Evolutionary conservation across 306 rosid species (phyloP), one percentile per base, ranked within the genome.

Genomic region (Acacia confusa): DNA sequence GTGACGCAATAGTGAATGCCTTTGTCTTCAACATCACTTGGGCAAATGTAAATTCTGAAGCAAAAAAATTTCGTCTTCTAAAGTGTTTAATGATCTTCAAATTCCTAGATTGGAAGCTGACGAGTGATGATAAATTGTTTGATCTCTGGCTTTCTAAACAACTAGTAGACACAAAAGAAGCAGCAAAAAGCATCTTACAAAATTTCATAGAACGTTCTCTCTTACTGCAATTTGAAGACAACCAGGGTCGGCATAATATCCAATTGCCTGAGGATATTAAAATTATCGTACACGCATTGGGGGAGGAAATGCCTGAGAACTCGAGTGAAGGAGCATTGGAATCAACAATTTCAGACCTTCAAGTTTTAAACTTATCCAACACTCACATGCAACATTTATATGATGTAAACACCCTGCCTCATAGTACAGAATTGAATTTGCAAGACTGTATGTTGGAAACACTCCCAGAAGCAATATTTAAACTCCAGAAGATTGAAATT

Each of bases 1-100:
- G 69, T 17, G 40, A 24, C n/a, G 69, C 40, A 4, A 75, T 76
- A 19, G 38, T 22, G 7, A 75, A 75, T 57, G 79, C 79, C 58
- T 45, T 45, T 0, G 14, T 75, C 53, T 36, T 57, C 32, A 24
- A 61, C 32, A 34, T 25, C 15, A 13, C 25, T 19, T 76, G 71
- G 79, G 41, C 9, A 13, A 43, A 67, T 43, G 25, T 1, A 4
- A 67, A 1, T 19, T 10, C 41, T 25, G 19, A 24, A 9, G 40
- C 1, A 14, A 2, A 22, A 76, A 76, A 27, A 58, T 9, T 4
- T 14, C 34, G 19, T 24, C 71, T 61, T 43, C 0, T 2, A 24
- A 7, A 0, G 22, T 60, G 58, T 41, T 61, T 61, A 43, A 22
- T 0, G 9, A 9, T 0, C 41, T 19, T 28, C 19, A 2, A 24